Evolutionary conservation across 805 yeast species (phyloP).

Genomic region (Pichia sporocuriosa): DNA sequence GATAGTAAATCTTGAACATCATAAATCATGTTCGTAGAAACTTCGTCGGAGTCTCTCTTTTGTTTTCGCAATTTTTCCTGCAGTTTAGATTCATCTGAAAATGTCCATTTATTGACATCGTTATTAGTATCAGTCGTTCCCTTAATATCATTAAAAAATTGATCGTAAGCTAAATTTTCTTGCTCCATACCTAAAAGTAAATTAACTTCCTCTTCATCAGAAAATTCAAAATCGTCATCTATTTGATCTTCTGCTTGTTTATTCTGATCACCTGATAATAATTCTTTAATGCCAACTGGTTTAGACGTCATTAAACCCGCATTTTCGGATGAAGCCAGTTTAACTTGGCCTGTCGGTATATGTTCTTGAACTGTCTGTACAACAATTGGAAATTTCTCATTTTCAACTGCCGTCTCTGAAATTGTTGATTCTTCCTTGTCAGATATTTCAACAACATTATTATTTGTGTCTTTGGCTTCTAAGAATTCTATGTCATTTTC

Average conservation of each 20-base stretch:
- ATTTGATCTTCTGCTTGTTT: constrained; percentile 5
- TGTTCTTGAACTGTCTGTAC: too few species aligned
- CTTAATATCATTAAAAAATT: constrained; percentile 43
- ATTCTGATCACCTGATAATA: neutral
- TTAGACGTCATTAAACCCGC: neutral
- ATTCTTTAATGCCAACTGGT: neutral
- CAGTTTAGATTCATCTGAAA: constrained; percentile 41
- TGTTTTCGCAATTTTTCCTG: constrained; percentile 59
- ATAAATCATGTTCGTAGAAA: constrained; percentile 73
- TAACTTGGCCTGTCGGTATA: too few species aligned
- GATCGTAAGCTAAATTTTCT: constrained; percentile 69
- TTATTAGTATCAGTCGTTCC: neutral
- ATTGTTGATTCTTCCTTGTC: neutral
- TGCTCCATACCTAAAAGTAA: constrained; percentile 52
- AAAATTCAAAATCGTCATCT: constrained; percentile 52
- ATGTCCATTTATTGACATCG: constrained; percentile 20
- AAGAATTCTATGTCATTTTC: constrained; percentile 16
- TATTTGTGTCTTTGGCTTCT: neutral
- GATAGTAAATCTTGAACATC: constrained; percentile 87
- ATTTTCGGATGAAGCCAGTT: too few species aligned
- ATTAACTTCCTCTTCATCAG: constrained; percentile 71
- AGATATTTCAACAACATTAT: neutral
- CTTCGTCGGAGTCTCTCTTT: constrained; percentile 86
- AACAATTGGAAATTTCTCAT: too few species aligned
- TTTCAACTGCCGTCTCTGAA: neutral